Percentiles rank a stretch among this genome's conserved stretches.
phyloP scores from a whole-genome alignment of 306 rosid species.

The Malus asiatica region DNA sequence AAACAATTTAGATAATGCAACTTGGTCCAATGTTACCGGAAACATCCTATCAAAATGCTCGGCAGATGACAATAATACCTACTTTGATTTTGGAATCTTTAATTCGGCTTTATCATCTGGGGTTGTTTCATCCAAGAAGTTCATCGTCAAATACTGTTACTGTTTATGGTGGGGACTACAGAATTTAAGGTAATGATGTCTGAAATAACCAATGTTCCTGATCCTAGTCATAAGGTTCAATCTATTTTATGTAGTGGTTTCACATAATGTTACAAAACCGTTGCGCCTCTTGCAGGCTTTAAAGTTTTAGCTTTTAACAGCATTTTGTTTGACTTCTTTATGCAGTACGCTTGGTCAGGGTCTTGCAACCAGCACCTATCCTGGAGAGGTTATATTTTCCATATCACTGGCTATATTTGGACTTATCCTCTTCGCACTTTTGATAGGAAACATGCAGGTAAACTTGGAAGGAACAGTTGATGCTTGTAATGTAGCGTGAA shows the following conservation, averaged over 20 bases:
- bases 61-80: constrained; percentile 14
- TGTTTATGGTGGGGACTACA: constrained; percentile 99
- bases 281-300: not conserved
- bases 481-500: not conserved
- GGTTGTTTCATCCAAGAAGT: constrained; percentile 57
- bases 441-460: constrained; percentile 99
- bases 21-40: constrained; percentile 24
- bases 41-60: constrained; percentile 33
- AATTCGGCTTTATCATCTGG: constrained; percentile 53
- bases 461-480: not conserved
- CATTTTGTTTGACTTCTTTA: constrained; percentile 19
- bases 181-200: constrained; percentile 60
- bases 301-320: not conserved
- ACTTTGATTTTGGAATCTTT: constrained; percentile 82
- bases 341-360: constrained; percentile 98
- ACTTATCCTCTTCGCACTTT: constrained; percentile 94
- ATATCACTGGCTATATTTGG: constrained; percentile 82
- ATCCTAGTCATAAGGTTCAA: not conserved
- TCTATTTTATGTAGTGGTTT: not conserved
- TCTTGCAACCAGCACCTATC: constrained; percentile 85
- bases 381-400: constrained; percentile 90
- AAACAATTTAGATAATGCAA: constrained; percentile 15
- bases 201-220: not conserved
- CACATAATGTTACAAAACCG: not conserved
- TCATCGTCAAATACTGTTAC: constrained; percentile 75